Percentiles rank a stretch among this genome's conserved stretches.
These are phyloP conservation scores for Zizania latifolia DNA, from an alignment of 176 grass and related monocot species.

Conservation along the genomic window DNA sequence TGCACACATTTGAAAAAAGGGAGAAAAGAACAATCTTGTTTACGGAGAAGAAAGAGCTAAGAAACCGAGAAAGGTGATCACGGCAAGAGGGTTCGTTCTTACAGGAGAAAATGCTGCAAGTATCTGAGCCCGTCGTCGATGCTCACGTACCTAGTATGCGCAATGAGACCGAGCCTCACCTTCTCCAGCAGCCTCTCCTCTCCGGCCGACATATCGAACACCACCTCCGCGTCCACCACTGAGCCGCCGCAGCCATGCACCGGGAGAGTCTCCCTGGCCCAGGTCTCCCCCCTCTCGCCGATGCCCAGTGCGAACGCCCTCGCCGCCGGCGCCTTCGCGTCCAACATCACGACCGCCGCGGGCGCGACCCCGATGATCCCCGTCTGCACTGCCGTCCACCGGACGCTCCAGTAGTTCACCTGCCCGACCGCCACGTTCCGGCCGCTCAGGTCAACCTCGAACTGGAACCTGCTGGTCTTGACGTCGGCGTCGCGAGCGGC, in stretches of 20 bases:
- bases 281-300: slow-evolving; percentile 23
- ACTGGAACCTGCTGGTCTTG: slow-evolving; percentile 44
- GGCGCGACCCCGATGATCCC: not conserved
- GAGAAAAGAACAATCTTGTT: no score
- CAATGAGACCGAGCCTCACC: no score
- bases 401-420: slow-evolving; percentile 27
- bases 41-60: no score
- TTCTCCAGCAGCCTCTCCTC: no score
- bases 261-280: slow-evolving; percentile 47
- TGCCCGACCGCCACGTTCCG: slow-evolving; percentile 9
- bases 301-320: not conserved
- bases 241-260: slow-evolving; percentile 30
- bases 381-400: slow-evolving; percentile 55
- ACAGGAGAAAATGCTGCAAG: no score
- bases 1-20: no score
- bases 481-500: not conserved
- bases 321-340: slow-evolving; percentile 35
- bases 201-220: no score
- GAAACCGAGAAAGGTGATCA: no score
- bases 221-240: slow-evolving; percentile 42
- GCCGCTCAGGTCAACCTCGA: slow-evolving; percentile 32
- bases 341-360: slow-evolving; percentile 52
- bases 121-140: no score
- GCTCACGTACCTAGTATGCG: no score
- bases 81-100: no score